Evolutionary conservation across 176 grass and related monocot species (phyloP).

Genomic region (Calamus simplicifolius): DNA sequence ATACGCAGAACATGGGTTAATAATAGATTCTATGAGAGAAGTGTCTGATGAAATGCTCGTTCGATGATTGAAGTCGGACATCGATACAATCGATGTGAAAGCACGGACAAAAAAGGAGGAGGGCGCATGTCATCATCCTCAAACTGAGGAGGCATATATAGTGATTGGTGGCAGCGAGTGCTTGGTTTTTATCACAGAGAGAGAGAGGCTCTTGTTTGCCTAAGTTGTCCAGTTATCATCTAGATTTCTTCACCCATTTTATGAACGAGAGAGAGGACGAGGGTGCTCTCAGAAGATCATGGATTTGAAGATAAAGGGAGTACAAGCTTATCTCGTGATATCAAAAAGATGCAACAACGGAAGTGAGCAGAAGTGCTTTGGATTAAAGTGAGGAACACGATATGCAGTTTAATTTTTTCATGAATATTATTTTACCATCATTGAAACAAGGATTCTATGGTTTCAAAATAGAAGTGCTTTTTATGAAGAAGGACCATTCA

Average conservation of each 20-base stretch:
- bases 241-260: too few relatives aligned
- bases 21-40: conserved; percentile 21
- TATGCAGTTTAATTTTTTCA: conserved; percentile 41
- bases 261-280: conserved; percentile 3
- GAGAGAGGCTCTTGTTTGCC: conserved; percentile 29
- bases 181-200: conserved; percentile 38
- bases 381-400: conserved; percentile 26
- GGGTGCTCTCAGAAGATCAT: conserved; percentile 40
- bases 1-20: conserved; percentile 40
- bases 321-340: conserved; percentile 30
- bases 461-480: too few relatives aligned
- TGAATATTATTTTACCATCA: not conserved
- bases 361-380: conserved; percentile 43
- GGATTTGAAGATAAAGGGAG: conserved; percentile 30
- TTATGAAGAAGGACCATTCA: too few relatives aligned
- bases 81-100: conserved; percentile 57
- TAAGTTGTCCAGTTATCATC: conserved; percentile 23
- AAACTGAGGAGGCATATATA: conserved; percentile 93
- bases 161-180: conserved; percentile 29
- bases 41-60: conserved; percentile 30
- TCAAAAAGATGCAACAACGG: conserved; percentile 44
- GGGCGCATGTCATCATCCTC: conserved; percentile 41
- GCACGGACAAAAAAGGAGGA: conserved; percentile 28
- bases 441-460: too few relatives aligned
- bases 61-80: conserved; percentile 69